Conservation (phyloP, 1,139 yeast genomes). For the Candida smagusa region DNA sequence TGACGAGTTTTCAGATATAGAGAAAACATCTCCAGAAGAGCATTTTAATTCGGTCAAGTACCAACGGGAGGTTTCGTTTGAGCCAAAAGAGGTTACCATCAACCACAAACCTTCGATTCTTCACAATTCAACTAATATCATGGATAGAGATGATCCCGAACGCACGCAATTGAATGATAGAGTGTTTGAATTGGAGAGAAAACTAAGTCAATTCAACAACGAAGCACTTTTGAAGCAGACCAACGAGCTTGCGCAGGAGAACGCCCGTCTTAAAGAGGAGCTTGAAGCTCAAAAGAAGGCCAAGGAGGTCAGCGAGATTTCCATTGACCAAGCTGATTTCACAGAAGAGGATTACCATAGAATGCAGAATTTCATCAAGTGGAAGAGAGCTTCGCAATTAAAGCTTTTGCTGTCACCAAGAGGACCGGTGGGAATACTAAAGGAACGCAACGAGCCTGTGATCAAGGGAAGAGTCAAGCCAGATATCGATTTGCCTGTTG, state of each 20-base stretch:
- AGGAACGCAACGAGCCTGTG: slow-evolving; percentile 13
- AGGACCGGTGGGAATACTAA: slow-evolving; percentile 11
- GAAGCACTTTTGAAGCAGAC: slow-evolving; percentile 9
- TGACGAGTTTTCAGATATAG: slow-evolving; percentile 21
- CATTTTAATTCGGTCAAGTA: slow-evolving; percentile 3
- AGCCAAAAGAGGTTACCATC: slow-evolving; percentile 6
- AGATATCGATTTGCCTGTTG: slow-evolving; percentile 31
- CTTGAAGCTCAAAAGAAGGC: slow-evolving; percentile 7
- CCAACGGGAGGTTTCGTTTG: not conserved
- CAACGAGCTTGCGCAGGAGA: slow-evolving; percentile 14
- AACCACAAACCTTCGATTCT: slow-evolving; percentile 12
- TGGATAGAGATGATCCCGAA: slow-evolving; percentile 5
- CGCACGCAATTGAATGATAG: slow-evolving; percentile 9
- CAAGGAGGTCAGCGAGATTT: slow-evolving; percentile 13
- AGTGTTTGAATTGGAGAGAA: slow-evolving; percentile 18
- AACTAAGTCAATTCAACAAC: slow-evolving; percentile 12
- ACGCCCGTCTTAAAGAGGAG: slow-evolving; percentile 14
- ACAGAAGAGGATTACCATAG: slow-evolving; percentile 19
- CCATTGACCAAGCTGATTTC: slow-evolving; percentile 22
- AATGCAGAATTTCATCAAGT: slow-evolving; percentile 25
- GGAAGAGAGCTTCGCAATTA: slow-evolving; percentile 42
- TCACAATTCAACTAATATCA: slow-evolving; percentile 11
- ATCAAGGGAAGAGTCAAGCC: slow-evolving; percentile 34
- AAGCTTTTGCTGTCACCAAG: slow-evolving; percentile 18
- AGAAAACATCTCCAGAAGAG: slow-evolving; percentile 5